Evolutionary conservation across 164 flowering plant genomes (phyloP), one percentile per base, ranked within the genome.

Genomic region (Magnolia kwangsiensis): DNA sequence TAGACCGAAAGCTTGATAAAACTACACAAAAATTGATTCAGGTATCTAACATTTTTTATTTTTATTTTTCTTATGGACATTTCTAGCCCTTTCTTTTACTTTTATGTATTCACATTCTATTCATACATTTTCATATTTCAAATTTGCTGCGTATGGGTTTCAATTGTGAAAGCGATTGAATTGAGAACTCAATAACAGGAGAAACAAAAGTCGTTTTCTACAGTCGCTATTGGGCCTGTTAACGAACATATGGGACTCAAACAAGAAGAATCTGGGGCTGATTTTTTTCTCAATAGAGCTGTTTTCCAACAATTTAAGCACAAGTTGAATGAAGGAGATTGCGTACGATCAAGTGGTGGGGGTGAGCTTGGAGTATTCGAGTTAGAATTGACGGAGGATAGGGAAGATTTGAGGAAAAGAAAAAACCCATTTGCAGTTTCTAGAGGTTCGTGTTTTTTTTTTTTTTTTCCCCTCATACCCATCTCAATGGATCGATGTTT

Each of bases 281-380:
- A 63, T 0, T 63, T 8, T 76, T 67, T 72, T 67, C 55, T 87
- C 70, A 83, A 83, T 74, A 82, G 80, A 65, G 78, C 63, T 70
- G 77, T 83, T 67, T 84, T 92, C 37, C 79, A 86, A 69, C 87
- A 81, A 84, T 88, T 90, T 78, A 88, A 88, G 79, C 78, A 63
- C 58, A 31, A 71, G 63, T 71, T 51, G 65, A 78, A 72, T 24
- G 84, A 75, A 4, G 80, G 74, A 16, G 81, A 75, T 19, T 27
- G 4, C 67, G 31, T 18, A 14, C 75, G 21, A 21, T 63, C 80
- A 55, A 49, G 49, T 79, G 45, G 66, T 51, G 77, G 55, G 70
- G 79, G 59, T 78, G 85, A 73, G 9, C 49, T 4, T 24, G 84
- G 74, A 65, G 72, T 18, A 71, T 18, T 37, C 2, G 50, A 70